Evolutionary conservation across 352 stramenopile genomes (phyloP), one percentile per base, ranked within the genome.

Genomic region (Saprolegnia parasitica): DNA sequence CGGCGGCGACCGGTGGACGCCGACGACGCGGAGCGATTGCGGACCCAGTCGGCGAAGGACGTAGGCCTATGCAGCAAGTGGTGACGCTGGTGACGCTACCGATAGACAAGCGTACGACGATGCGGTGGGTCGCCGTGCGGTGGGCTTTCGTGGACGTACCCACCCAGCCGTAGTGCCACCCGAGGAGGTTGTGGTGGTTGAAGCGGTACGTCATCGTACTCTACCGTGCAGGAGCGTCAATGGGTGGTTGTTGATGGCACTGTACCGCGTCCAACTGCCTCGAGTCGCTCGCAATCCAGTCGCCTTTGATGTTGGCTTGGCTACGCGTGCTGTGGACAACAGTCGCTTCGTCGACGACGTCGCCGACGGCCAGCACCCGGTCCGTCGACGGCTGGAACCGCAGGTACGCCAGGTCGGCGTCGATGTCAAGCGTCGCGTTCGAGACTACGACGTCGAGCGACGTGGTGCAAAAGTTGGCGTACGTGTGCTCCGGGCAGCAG

Each of bases 101-200:
- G 8, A 39, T 58, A 8, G 32, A 8, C 13, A 16, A 16, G 52
- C 26, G 4, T 61, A 70, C 63, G 29, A 70, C 63, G 9, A 70
- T 16, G n/a, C 32, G 50, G 50, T 70, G 63, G 13, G 46, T 21
- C 18, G 29, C 47, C 11, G 63, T 56, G n/a, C 63, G 63, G n/a
- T 70, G 63, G 16, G 63, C 63, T 15, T 70, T 55, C 13, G 63
- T 70, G 11, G 63, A 70, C 32, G 63, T 58, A 20, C 63, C 63
- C 15, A 70, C 46, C 63, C 63, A 70, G 26, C 63, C 46, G 32
- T 70, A 70, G 21, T 70, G 63, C 63, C 63, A 70, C 11, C 63
- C 63, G 20, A 70, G 35, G 20, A 42, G 18, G 29, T 70, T 70
- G 32, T 70, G 35, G 24, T 70, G 46, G 32, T 70, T 70, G 21